These are phyloP conservation scores for Solanum chmielewskii DNA, from an alignment of 257 asterid species.

Conservation along the genomic window DNA sequence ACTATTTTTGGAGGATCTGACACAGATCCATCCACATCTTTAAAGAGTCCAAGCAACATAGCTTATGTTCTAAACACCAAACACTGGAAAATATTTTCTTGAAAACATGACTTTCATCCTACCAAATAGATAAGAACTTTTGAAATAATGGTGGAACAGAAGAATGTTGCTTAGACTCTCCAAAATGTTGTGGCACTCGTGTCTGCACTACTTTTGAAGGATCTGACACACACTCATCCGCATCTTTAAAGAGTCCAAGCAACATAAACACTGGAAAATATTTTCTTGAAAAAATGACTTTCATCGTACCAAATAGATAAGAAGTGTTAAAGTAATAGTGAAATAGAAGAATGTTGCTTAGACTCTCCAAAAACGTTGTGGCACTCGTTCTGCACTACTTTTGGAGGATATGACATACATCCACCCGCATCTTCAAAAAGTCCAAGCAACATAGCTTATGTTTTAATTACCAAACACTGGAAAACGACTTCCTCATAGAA, in stretches of 20 bases:
- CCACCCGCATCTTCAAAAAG: neutral
- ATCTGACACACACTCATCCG: neutral
- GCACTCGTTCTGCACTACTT: neutral
- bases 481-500: neutral
- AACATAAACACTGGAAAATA: neutral
- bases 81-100: neutral
- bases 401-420: neutral
- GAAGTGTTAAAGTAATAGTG: neutral
- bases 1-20: neutral
- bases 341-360: neutral
- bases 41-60: neutral
- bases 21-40: neutral
- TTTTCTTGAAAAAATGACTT: neutral
- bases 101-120: neutral
- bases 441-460: neutral
- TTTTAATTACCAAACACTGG: neutral
- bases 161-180: neutral
- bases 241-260: neutral
- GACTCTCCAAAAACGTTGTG: neutral
- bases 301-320: neutral
- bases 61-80: neutral
- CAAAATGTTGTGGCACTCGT: neutral
- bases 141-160: neutral
- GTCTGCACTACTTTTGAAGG: neutral
- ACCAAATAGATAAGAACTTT: neutral